Base-by-base conservation (phyloP, 352 stramenopile genomes). In the Thalassiosira exigua region DNA sequence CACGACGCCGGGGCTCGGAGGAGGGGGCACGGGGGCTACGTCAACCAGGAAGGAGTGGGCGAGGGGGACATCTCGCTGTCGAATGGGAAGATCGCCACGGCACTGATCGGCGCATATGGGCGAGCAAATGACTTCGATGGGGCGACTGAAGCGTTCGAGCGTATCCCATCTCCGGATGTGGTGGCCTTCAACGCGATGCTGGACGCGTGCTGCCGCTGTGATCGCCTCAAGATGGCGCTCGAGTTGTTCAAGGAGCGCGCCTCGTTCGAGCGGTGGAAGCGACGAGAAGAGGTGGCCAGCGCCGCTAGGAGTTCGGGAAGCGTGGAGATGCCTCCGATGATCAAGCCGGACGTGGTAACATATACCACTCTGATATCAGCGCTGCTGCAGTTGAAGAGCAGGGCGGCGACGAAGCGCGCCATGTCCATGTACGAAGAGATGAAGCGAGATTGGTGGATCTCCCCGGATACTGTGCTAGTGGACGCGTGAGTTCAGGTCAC, bases 151-250 rank as follows among this genome's bases (percentile, higher is more conserved):
- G 24, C 66, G 3, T 91, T 91, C 81, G 17, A 46, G 30, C 19
- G 42, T 53, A 86, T 93, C 22, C 0, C 27, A 9, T 46, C 59
- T 17, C 82, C 85, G 19, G 88, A 93, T 59, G 58, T 88, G 22
- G 62, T 90, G 11, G 85, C 88, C 32, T 50, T 93, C 11, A 93
- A 93, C 77, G 81, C 85, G 2, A 72, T 90, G 0, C 67, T 93
- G 30, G 81, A 88, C 80, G 81, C 77, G 42, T 88, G 69, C 51
- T 82, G 75, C 48, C 52, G 64, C 59, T 84, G 61, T 36, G 66
- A 69, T 39, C 64, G 79, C 2, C 51, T 87, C n/a, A 81, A 82
- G 29, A 12, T 85, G 42, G 88, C 85, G 9, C 52, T 90, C 3
- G 58, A 89, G 39, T 71, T 68, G 7, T 92, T 91, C 75, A 51